phyloP scores from a whole-genome alignment of 768 basidiomycete species.

The Serpula lacrymans region DNA sequence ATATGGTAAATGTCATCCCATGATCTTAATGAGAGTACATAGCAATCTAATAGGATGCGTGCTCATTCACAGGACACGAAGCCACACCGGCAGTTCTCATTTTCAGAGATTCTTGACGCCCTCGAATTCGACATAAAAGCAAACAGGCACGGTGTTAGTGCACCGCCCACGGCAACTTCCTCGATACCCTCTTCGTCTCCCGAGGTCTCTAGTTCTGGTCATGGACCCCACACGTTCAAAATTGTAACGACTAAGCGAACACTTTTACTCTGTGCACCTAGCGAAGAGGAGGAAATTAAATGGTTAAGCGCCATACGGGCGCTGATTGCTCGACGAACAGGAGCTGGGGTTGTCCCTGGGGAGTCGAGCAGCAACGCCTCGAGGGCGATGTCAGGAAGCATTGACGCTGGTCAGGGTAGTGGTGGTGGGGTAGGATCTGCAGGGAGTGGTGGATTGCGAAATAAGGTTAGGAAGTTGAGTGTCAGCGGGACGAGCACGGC shows the following conservation, averaged over 20 bases:
- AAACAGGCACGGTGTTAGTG: conserved; percentile 39
- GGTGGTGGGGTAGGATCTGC: conserved; percentile 19
- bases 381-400: conserved; percentile 10
- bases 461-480: conserved; percentile 47
- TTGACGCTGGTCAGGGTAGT: conserved; percentile 16
- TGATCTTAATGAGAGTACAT: conserved; percentile 9
- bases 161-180: conserved; percentile 28
- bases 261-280: conserved; percentile 86
- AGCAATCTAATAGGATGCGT: conserved; percentile 8
- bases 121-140: conserved; percentile 76
- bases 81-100: conserved; percentile 81
- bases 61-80: conserved; percentile 70
- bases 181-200: conserved; percentile 33
- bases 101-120: conserved; percentile 85
- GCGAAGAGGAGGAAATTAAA: conserved; percentile 96
- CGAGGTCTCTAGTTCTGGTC: conserved; percentile 43
- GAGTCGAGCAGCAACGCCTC: conserved; percentile 23
- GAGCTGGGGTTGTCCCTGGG: conserved; percentile 48
- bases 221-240: conserved; percentile 76
- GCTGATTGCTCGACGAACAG: conserved; percentile 73
- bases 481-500: conserved; percentile 31
- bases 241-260: conserved; percentile 94
- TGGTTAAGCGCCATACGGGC: conserved; percentile 96
- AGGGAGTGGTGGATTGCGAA: conserved; percentile 38
- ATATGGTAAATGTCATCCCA: conserved; percentile 78